Evolutionary conservation across 257 asterid genomes (phyloP).

Genomic region (Rauvolfia tetraphylla): DNA sequence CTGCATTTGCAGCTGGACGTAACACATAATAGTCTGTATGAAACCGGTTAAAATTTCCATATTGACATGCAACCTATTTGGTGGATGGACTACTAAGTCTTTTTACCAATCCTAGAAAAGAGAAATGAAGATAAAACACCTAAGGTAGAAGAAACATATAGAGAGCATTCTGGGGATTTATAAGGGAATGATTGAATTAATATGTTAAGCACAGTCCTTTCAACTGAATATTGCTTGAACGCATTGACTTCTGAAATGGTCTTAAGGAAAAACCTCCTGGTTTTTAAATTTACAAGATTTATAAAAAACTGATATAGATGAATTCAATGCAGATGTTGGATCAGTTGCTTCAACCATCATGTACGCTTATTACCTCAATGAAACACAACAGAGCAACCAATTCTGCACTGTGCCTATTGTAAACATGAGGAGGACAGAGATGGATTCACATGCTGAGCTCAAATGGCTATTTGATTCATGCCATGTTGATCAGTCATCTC

Average conservation of each 20-base stretch:
- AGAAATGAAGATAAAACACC: not conserved
- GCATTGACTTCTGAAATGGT: conserved; percentile 1
- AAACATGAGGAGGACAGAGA: conserved; percentile 63
- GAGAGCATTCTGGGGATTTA: conserved; percentile 1
- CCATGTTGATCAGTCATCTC: conserved; percentile 58
- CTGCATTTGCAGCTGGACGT: not conserved
- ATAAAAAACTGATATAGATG: conserved; percentile 5
- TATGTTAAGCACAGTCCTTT: not conserved
- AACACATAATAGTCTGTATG: not conserved
- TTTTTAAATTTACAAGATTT: no score
- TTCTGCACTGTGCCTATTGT: conserved; percentile 69
- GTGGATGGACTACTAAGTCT: not conserved
- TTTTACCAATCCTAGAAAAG: not conserved
- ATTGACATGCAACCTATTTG: not conserved
- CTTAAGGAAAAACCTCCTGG: not conserved
- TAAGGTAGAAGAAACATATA: not conserved
- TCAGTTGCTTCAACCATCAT: conserved; percentile 68
- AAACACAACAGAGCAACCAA: conserved; percentile 39
- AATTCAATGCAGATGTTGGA: conserved; percentile 62
- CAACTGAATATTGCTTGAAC: not conserved
- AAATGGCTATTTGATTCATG: conserved; percentile 75
- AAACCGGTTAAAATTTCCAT: not conserved
- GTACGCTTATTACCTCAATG: conserved; percentile 67
- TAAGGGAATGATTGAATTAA: not conserved
- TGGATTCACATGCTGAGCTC: conserved; percentile 51